phyloP scores from a whole-genome alignment of 2,329 filamentous ascomycete species.

The Dactylella cylindrospora region DNA sequence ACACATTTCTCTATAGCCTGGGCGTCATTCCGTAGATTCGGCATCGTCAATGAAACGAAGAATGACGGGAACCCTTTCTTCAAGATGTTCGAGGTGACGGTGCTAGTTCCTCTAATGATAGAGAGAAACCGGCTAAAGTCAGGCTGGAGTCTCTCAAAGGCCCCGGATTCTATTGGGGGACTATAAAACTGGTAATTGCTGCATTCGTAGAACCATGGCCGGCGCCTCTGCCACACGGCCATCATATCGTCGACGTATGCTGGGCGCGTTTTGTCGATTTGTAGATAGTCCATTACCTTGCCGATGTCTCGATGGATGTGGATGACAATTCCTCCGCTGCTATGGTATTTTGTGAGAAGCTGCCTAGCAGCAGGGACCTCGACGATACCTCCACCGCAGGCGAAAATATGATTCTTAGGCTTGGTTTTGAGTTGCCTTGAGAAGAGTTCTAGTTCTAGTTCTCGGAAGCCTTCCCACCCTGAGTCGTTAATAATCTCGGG shows the following conservation, averaged over 20 bases:
- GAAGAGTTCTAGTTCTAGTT: constrained; percentile 73
- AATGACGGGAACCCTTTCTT: constrained; percentile 73
- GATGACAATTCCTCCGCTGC: constrained; percentile 77
- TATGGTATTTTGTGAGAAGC: constrained; percentile 71
- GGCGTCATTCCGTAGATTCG: constrained; percentile 60
- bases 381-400: constrained; percentile 90
- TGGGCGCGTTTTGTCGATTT: constrained; percentile 83
- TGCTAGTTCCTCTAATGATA: constrained; percentile 65
- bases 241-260: constrained; percentile 92
- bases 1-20: constrained; percentile 68
- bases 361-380: constrained; percentile 79
- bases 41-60: constrained; percentile 87
- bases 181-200: constrained; percentile 94
- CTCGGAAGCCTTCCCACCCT: constrained; percentile 88
- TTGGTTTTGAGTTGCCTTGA: constrained; percentile 73
- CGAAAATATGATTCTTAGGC: constrained; percentile 76
- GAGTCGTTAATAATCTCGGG: constrained; percentile 75
- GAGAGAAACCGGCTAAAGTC: constrained; percentile 75
- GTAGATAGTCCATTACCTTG: constrained; percentile 83
- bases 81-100: constrained; percentile 61
- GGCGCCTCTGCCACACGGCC: constrained; percentile 83
- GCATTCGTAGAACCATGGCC: constrained; percentile 86
- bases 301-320: constrained; percentile 85
- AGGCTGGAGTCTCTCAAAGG: constrained; percentile 60
- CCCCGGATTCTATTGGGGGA: constrained; percentile 61